Evolutionary conservation across 2,329 filamentous ascomycete genomes (phyloP).

Genomic region (Drechslera avenae): DNA sequence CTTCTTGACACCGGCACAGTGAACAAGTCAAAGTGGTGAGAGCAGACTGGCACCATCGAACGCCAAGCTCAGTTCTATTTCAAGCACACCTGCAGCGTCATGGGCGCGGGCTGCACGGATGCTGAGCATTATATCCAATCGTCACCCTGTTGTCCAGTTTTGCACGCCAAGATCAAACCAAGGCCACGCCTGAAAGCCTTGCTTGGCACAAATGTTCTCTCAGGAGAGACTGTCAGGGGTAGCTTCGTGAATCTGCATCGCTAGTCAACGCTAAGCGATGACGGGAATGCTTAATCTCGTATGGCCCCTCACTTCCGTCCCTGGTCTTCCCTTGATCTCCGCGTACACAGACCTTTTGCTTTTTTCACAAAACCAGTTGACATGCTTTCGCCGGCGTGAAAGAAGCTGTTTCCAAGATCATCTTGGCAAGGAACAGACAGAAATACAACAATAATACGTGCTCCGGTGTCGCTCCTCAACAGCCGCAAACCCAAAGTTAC

Average conservation of each 20-base stretch:
- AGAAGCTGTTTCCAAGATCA: not conserved
- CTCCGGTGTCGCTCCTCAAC: too few relatives aligned
- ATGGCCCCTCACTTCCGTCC: slow-evolving; percentile 8
- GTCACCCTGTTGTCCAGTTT: not conserved
- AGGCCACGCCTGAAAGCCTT: slow-evolving; percentile 33
- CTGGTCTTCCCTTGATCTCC: slow-evolving; percentile 1
- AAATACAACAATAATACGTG: not conserved
- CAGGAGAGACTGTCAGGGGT: slow-evolving; percentile 17
- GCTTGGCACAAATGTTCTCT: not conserved
- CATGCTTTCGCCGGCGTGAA: not conserved
- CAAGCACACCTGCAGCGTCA: slow-evolving; percentile 2
- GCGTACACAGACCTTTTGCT: not conserved
- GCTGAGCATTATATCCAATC: not conserved
- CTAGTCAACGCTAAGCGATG: slow-evolving; percentile 18
- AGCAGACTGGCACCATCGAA: not conserved
- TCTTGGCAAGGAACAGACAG: not conserved
- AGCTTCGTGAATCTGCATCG: slow-evolving; percentile 12
- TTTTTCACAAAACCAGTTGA: not conserved
- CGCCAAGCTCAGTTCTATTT: not conserved
- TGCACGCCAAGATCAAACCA: slow-evolving; percentile 22
- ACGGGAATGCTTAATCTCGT: slow-evolving; percentile 22
- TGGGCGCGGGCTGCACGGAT: too few relatives aligned
- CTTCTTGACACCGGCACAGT: too few relatives aligned
- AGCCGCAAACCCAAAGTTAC: too few relatives aligned
- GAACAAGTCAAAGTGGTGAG: not conserved